phyloP scores from a whole-genome alignment of 176 grass and related monocot species.

The Themeda triandra region DNA sequence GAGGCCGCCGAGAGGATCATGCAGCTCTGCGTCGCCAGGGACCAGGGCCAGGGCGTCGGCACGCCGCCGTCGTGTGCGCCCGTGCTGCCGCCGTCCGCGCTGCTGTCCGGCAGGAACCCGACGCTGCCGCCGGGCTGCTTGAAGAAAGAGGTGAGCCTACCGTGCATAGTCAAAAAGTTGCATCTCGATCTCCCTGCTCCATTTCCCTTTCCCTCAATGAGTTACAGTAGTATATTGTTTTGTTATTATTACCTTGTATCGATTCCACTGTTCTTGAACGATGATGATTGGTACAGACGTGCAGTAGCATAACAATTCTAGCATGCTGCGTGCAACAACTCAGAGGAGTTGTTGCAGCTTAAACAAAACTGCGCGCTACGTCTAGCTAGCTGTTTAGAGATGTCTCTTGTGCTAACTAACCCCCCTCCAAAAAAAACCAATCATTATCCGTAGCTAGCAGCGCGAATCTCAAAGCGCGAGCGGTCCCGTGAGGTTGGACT shows the following conservation, averaged over 20 bases:
- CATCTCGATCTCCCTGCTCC: background rate
- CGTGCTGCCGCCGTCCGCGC: background rate
- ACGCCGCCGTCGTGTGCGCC: background rate
- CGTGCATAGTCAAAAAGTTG: background rate
- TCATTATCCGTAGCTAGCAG: background rate
- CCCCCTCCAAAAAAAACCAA: background rate
- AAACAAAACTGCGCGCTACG: background rate
- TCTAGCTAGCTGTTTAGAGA: slow-evolving; percentile 4
- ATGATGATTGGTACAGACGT: background rate
- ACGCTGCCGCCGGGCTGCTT: background rate
- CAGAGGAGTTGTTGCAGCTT: background rate
- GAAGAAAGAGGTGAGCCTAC: slow-evolving; percentile 72
- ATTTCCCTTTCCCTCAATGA: background rate
- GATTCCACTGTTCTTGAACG: background rate
- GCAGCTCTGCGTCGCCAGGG: slow-evolving; percentile 74
- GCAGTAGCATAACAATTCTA: background rate
- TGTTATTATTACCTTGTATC: background rate
- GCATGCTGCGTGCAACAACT: background rate
- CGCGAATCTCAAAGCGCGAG: background rate
- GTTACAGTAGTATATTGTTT: background rate
- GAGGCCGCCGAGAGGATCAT: slow-evolving; percentile 91
- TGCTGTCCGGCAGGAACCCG: slow-evolving; percentile 8
- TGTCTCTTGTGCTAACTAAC: background rate
- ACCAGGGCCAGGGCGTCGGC: slow-evolving; percentile 25
- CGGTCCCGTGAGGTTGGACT: background rate